Evolutionary conservation across 176 grass and related monocot species (phyloP).

Genomic region (Phoenix roebelenii): DNA sequence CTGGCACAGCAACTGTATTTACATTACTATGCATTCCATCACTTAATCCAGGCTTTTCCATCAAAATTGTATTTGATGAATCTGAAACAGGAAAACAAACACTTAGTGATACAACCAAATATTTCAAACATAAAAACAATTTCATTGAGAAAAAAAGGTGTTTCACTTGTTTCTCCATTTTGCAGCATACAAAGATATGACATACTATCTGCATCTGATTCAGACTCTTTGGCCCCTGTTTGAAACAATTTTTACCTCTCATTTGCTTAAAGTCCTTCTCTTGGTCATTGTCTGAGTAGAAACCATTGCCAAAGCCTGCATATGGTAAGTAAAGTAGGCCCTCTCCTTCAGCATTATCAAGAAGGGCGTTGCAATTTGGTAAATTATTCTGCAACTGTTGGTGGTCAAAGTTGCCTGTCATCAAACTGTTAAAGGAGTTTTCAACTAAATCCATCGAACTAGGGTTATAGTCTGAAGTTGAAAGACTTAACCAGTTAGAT

Average conservation of each 20-base stretch:
- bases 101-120: neutral
- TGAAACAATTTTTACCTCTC: constrained; percentile 21
- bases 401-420: constrained; percentile 14
- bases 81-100: constrained; percentile 30
- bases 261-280: constrained; percentile 21
- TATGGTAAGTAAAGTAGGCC: constrained; percentile 5
- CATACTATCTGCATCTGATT: constrained; percentile 27
- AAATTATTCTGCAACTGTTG: constrained; percentile 23
- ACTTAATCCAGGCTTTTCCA: constrained; percentile 40
- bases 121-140: too few species aligned
- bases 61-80: constrained; percentile 19
- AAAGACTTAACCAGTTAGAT: constrained; percentile 8
- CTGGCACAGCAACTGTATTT: constrained; percentile 19
- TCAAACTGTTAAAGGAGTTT: constrained; percentile 14
- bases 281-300: constrained; percentile 24
- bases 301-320: constrained; percentile 22
- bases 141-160: constrained; percentile 1
- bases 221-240: constrained; percentile 10
- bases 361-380: constrained; percentile 14
- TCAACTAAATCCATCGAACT: constrained; percentile 5
- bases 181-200: constrained; percentile 9
- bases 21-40: constrained; percentile 20
- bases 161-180: neutral
- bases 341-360: constrained; percentile 24
- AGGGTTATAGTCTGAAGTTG: neutral